phyloP scores from a whole-genome alignment of 208 protist genomes.

The Acanthamoeba healyi region DNA sequence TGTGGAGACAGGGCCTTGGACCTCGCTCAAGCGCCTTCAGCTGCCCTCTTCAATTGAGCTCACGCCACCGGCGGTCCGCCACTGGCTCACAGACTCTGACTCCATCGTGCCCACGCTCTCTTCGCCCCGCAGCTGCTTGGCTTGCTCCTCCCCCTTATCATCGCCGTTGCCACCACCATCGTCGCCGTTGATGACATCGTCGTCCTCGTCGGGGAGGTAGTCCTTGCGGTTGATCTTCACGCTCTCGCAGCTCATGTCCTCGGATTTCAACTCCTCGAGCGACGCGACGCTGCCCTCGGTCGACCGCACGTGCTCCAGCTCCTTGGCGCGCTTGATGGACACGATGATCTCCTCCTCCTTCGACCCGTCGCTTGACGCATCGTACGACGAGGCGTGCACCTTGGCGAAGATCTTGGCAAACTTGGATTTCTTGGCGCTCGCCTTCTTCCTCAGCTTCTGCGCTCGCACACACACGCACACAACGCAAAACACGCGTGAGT shows the following conservation, averaged over 20 bases:
- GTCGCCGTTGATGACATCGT: too few species aligned
- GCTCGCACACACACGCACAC: neutral
- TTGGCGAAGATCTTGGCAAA: slow-evolving; percentile 52
- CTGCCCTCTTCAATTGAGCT: neutral
- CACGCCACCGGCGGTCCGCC: neutral
- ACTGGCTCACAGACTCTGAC: slow-evolving; percentile 4
- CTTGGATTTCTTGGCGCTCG: neutral
- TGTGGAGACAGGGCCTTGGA: too few species aligned
- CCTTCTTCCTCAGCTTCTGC: slow-evolving; percentile 29
- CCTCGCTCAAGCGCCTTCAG: neutral
- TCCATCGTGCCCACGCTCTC: slow-evolving; percentile 55
- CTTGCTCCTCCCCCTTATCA: neutral
- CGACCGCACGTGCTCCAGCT: neutral
- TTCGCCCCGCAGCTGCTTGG: neutral
- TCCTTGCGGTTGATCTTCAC: slow-evolving; percentile 60
- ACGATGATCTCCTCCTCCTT: slow-evolving; percentile 54
- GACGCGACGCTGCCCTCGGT: neutral
- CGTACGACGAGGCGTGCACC: neutral
- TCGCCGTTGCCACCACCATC: neutral
- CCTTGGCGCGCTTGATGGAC: neutral
- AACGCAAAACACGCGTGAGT: neutral
- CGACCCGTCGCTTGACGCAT: slow-evolving; percentile 33
- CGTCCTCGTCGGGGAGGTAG: neutral
- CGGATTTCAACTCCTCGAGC: slow-evolving; percentile 61
- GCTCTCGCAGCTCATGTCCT: slow-evolving; percentile 60